Evolutionary conservation across 2,329 filamentous ascomycete genomes (phyloP), one percentile per base, ranked within the genome.

Genomic region (Colletotrichum tabaci): DNA sequence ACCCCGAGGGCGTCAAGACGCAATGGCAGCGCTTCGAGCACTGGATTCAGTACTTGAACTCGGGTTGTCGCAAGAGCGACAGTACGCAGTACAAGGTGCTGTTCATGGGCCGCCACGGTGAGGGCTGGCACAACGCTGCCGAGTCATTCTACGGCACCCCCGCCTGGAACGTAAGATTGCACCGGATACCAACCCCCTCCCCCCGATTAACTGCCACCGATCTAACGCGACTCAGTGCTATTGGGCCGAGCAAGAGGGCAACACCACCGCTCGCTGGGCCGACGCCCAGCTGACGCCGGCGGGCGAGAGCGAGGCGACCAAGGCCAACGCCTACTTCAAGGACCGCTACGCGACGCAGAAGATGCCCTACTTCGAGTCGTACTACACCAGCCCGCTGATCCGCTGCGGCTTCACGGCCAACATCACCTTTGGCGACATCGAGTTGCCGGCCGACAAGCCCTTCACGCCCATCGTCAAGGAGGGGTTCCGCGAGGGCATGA

Each of bases 41-140:
- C 71, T 90, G 90, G 76, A 85, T 93, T 38, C 76, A 83, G 23
- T 81, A 83, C 30, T 78, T 93, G 47, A 91, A 91, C 81, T 73
- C 74, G 13, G 75, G 78, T 38, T 79, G 80, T 63, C 62, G 66
- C 42, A 76, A 78, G 4, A 78, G 85, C n/a, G 78, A 80, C 12
- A 85, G 83, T 60, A 85, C 87, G 16, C 82, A 85, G 40, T 94
- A 93, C 83, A 91, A 92, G 76, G 84, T 94, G 12, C 78, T 94
- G 40, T 91, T 91, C 79, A 84, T 93, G 79, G 91, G 89, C 3
- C 89, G 92, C 49, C 92, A 94, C 77, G 92, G 92, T 26, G 87
- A 94, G 80, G 92, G 92, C 15, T 89, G 83, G 75, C 88, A 90
- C 74, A 91, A 90, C 74, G 85, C 85, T 8, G 91, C 91, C 16